Evolutionary conservation across 2,329 filamentous ascomycete species (phyloP), one percentile per base, ranked within the genome.

Genomic region (Seiridium cupressi): DNA sequence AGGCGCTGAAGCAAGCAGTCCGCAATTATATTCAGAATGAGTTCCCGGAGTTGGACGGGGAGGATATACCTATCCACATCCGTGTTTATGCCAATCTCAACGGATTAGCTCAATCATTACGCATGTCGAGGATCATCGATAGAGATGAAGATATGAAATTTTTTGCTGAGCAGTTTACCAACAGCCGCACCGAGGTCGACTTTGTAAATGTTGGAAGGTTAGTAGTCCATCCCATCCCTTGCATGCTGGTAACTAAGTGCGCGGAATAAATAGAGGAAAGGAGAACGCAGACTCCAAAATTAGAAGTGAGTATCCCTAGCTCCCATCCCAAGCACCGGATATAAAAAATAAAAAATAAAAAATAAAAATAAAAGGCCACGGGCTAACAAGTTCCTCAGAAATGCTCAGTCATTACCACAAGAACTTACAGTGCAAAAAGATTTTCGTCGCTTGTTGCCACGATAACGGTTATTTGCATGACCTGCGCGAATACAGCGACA

Each of bases 381-480:
- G 65, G 34, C 61, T 62, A 11, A 69, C 54, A 13, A 44, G n/a
- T 44, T 6, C 62, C 36, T 38, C 46, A 73, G 71, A 69, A 47
- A 66, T 72, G 66, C 70, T 73, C 66, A 69, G 65, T 58, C 71
- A 73, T 63, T 73, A 73, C 65, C 60, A 71, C 61, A 70, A 65
- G 66, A 73, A 70, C 55, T 55, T 69, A 34, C 70, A 73, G 60
- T 73, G 72, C 65, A 66, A 71, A 64, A 71, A 68, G 61, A 68
- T 73, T 58, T 73, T 72, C 62, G 61, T 73, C 51, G 72, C 70
- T 44, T 72, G 70, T 58, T 73, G 72, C 61, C 72, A 73, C 48
- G 72, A 73, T 63, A 73, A 72, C 63, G 72, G 72, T 58, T 73
- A 73, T 66, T 65, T 73, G 48, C 71, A 59, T 48, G 71, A 73